Conservation (phyloP, 2,329 filamentous ascomycete genomes). For the Trichoderma lentiforme region DNA sequence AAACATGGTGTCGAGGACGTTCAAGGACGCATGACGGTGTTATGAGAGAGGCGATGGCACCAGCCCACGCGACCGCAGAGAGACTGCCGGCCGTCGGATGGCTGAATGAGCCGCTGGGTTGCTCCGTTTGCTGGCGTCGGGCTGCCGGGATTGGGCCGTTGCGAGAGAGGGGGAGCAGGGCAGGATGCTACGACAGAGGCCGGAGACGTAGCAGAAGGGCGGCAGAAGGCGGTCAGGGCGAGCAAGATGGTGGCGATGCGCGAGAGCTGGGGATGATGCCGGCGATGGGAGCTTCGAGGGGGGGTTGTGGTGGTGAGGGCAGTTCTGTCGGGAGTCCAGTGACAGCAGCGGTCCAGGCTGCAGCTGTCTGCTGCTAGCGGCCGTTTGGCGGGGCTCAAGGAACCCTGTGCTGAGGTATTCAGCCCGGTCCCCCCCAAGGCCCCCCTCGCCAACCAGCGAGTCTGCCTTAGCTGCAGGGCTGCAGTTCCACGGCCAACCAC, state of each 20-base stretch:
- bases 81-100: constrained; percentile 11
- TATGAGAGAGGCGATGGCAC: constrained; percentile 13
- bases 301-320: constrained; percentile 5
- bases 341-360: constrained; percentile 8
- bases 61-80: constrained; percentile 14
- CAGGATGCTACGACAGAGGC: not conserved
- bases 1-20: constrained; percentile 48
- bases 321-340: not conserved
- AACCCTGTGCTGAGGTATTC: not conserved
- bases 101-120: not conserved
- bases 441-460: not conserved
- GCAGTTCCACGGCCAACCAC: constrained; percentile 6
- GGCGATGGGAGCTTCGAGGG: not conserved
- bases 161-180: not conserved
- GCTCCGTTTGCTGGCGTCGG: constrained; percentile 5
- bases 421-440: not conserved
- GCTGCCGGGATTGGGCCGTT: constrained; percentile 13
- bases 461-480: constrained; percentile 6
- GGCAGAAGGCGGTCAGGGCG: not conserved
- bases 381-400: constrained; percentile 7
- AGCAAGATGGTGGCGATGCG: not conserved
- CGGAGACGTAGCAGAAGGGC: not conserved
- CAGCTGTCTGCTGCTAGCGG: not conserved
- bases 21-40: constrained; percentile 40
- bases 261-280: not conserved